These are phyloP conservation scores for Gardenia jasminoides DNA, from an alignment of 257 asterid species.

Conservation along the genomic window DNA sequence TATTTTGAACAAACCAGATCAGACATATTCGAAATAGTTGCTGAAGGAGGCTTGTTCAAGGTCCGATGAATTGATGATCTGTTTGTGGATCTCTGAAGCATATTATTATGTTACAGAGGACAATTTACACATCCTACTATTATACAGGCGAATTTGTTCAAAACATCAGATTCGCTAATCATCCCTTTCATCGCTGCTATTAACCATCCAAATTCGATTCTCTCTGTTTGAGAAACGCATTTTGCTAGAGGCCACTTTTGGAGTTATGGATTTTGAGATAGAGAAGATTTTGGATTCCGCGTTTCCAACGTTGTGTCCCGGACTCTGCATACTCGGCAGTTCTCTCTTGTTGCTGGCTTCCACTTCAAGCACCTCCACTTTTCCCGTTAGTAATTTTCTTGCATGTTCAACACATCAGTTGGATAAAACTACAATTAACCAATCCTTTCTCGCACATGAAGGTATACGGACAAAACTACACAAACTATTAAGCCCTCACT, in stretches of 20 bases:
- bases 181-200: background rate
- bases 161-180: background rate
- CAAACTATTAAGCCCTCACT: background rate
- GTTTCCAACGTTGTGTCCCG: too few relatives aligned
- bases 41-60: background rate
- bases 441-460: background rate
- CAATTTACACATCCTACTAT: background rate
- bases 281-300: too few relatives aligned
- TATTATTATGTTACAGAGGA: background rate
- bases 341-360: background rate
- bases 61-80: conserved; percentile 5
- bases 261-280: background rate
- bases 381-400: background rate
- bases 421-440: background rate
- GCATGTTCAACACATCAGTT: background rate
- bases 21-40: background rate
- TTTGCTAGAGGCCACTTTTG: background rate
- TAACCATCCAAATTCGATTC: background rate
- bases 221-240: background rate
- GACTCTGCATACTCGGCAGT: background rate
- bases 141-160: background rate
- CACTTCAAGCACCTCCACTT: background rate
- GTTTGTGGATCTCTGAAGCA: background rate
- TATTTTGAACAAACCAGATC: background rate
- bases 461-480: background rate